Base-by-base conservation (phyloP, 176 grass and related monocot species). In the Paspalum vaginatum region DNA sequence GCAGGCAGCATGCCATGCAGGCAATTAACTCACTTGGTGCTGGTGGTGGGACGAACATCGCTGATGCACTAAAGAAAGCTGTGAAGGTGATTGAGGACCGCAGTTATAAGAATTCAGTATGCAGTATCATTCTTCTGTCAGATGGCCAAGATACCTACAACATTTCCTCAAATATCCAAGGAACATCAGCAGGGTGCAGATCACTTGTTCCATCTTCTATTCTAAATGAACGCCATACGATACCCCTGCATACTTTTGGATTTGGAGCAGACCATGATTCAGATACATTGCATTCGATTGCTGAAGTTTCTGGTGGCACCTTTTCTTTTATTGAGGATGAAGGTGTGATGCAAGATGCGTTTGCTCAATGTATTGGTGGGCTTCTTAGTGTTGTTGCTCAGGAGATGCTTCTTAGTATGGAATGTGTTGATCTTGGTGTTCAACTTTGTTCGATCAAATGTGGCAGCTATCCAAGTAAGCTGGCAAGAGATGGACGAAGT, bases 271-370 rank as follows among this genome's bases (percentile, higher is more conserved):
- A 98, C 44, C 92, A 98, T 72, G 96, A 98, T 75, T 91, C 92
- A 47, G 72, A 81, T 42, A 69, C 90, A 20, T 68, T 98, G 61
- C 96, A 98, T 61, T 91, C 88, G 26, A 91, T 98, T 81, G 84
- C 92, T 67, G 88, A 98, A 84, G 82, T 81, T 64, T 98, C 96
- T 49, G 90, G 96, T 46, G 96, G 96, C 42, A 98, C 96, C 12
- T 98, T 98, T 77, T 98, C 96, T 77, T 98, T 98, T 58, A 95
- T 98, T 4, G 96, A 98, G 79, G 86, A 91, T 79, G 96, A 95
- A 87, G 86, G 86, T 44, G 90, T 87, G 24, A 95, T 98, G 78
- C 96, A 98, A 83, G 96, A 98, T 87, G 96, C 96, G 2, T 98
- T 98, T 84, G 96, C 96, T 75, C 96, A 98, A 60, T 98, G 96